Percentiles rank a stretch among this genome's conserved stretches.
phyloP scores from a whole-genome alignment of 2,329 filamentous ascomycete genomes.

The Penicillium sp. region DNA sequence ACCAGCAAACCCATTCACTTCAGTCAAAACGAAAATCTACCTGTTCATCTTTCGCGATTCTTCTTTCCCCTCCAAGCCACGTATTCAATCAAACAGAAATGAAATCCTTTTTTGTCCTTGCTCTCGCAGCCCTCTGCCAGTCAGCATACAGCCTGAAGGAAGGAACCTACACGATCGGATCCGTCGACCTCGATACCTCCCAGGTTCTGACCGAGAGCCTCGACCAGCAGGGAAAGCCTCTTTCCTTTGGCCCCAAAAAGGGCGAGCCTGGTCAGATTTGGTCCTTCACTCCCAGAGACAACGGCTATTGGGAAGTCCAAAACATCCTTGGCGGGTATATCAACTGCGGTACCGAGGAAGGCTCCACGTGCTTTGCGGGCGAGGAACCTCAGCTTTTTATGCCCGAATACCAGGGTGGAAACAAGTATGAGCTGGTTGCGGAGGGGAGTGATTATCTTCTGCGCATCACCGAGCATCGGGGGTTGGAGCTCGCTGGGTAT shows the following conservation, averaged over 20 bases:
- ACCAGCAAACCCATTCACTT: too few relatives aligned
- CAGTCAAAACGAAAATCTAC: too few relatives aligned
- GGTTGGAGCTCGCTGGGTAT: background rate
- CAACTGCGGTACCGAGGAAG: background rate
- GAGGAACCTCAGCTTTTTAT: background rate
- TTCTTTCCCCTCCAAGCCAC: too few relatives aligned
- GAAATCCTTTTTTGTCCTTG: background rate
- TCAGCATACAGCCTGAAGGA: background rate
- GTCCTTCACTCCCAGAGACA: background rate
- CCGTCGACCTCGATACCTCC: background rate
- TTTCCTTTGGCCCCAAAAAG: background rate
- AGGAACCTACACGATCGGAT: background rate
- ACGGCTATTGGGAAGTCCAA: background rate
- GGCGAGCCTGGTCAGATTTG: background rate
- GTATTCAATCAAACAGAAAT: background rate
- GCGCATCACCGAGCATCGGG: background rate
- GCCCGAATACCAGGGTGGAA: background rate
- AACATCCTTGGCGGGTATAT: background rate
- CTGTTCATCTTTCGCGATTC: too few relatives aligned
- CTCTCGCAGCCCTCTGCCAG: background rate
- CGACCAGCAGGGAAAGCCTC: background rate
- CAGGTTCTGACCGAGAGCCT: background rate
- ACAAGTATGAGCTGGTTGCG: background rate
- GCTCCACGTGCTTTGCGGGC: background rate
- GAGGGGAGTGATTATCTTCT: background rate